Percentiles rank a stretch among this genome's conserved stretches.
phyloP scores from a whole-genome alignment of 2,329 filamentous ascomycete species.

The Arthroderma uncinatum region DNA sequence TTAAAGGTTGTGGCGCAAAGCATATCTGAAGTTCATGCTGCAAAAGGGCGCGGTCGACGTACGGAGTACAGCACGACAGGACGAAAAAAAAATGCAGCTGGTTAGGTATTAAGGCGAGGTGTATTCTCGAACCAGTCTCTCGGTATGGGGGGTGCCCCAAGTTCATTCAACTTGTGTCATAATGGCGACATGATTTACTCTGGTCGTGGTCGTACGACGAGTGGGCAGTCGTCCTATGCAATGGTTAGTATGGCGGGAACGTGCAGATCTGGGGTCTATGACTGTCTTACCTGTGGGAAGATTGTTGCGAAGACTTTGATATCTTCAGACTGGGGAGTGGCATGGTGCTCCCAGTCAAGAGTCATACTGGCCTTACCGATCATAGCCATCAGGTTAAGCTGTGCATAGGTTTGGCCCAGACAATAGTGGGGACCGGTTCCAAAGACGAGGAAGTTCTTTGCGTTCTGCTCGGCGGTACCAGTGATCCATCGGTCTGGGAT shows the following conservation, averaged over 20 bases:
- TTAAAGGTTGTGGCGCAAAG: background rate
- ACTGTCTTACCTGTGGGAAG: slow-evolving; percentile 72
- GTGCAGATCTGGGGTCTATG: slow-evolving; percentile 15
- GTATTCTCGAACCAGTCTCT: background rate
- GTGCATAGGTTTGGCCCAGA: slow-evolving; percentile 82
- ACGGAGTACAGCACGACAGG: background rate
- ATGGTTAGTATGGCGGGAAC: slow-evolving; percentile 3
- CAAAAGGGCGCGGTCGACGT: slow-evolving; percentile 2
- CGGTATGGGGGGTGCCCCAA: background rate
- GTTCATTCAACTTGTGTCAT: background rate
- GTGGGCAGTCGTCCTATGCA: slow-evolving; percentile 65
- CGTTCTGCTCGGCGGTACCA: slow-evolving; percentile 77
- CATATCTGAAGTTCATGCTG: background rate
- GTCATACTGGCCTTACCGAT: slow-evolving; percentile 79
- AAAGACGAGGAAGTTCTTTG: slow-evolving; percentile 96
- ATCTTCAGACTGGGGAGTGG: slow-evolving; percentile 75
- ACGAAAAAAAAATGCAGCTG: slow-evolving; percentile 9
- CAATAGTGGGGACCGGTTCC: slow-evolving; percentile 95
- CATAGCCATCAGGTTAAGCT: slow-evolving; percentile 77
- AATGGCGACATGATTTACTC: slow-evolving; percentile 17
- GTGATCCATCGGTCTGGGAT: slow-evolving; percentile 86
- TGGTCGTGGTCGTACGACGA: slow-evolving; percentile 51
- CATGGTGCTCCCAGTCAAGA: slow-evolving; percentile 80
- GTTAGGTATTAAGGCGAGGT: slow-evolving; percentile 13
- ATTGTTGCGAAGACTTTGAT: slow-evolving; percentile 98